Base-by-base conservation (phyloP, 352 stramenopile genomes). In the Phytophthora colocasiae region DNA sequence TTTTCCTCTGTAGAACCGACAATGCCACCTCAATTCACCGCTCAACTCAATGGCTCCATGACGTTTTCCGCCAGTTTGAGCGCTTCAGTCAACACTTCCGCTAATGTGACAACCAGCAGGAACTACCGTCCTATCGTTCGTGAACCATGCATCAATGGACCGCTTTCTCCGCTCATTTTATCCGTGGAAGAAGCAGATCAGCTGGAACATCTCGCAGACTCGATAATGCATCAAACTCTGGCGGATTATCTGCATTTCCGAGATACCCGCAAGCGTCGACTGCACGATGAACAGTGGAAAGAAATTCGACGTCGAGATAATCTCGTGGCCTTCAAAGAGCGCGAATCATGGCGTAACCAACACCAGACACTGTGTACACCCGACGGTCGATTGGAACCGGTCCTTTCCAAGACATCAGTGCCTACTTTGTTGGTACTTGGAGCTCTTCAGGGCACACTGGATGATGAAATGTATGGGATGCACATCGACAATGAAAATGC, bases 401-500 rank as follows among this genome's bases (percentile, higher is more conserved):
- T 68, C 0, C 10, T 61, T 6, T 71, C 54, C 27, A 73, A 75
- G 57, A 58, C 39, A 36, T 81, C 66, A 7, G 66, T 65, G 19
- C 66, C 66, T 8, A 74, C 54, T 8, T 38, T 82, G 19, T 22
- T 85, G 14, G 67, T 76, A 10, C 60, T 79, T 6, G 82, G 80
- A 24, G 73, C 70, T 27, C 58, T 84, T 7, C 67, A 84, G 27
- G 82, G 82, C n/a, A 79, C 71, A 24, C 46, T 91, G 6, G 80
- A 91, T 27, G 80, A 91, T 41, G 70, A 75, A 17, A 75, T 89
- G 59, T 91, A 87, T 36, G 82, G 80, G 19, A 65, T 83, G 55
- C 66, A 73, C 44, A 71, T 77, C 5, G 55, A 74, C 41, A 69
- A 64, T 11, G 59, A 71, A 26, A 61, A 75, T 3, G 63, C 53